Base-by-base conservation (phyloP, 805 yeast species). In the Clavispora carvajalis region DNA sequence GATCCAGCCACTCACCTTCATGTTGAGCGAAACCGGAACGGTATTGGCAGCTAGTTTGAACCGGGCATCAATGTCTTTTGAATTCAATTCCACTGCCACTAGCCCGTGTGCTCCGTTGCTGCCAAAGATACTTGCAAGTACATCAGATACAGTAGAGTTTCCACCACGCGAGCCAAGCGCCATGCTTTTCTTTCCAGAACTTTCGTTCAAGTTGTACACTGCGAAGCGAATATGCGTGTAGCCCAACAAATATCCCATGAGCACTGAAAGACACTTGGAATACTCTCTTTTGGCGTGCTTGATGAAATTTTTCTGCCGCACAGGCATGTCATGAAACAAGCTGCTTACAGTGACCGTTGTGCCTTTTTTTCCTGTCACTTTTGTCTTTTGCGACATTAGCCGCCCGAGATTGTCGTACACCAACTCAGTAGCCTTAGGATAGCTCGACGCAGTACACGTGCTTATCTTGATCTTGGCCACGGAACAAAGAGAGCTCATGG, bases 271-370 rank as follows among this genome's bases (percentile, higher is more conserved):
- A n/a, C 86, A 71, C 52, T 81, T 84, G 34, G 78, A 70, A 61
- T 82, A 88, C 55, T 89, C 96, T 42, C 80, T 71, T 54, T 79
- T 85, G 28, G 65, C 54, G 49, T 84, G 82, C 53, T 80, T 85
- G 15, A 67, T 71, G 37, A 90, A 74, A 48, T 85, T 89, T 52
- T 80, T 82, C 36, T 79, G 69, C 44, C 99, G 69, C 7, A 95
- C 99, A 0, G 98, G 98, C 39, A 90, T 60, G 37, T 65, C 72
- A 8, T 71, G 59, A 54, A 93, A 93, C 9, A 93, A 51, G 30
- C 79, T 70, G 1, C 74, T 51, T 5, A 93, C 66, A 0, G 52
- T 53, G 0, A 88, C 74, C 0, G 77, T 63, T 0, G 97, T 90
- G 1, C 99, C 99, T 37, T 65, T 71, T 15, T 71, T 68, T 3